Percentiles rank a stretch among this genome's conserved stretches.
phyloP scores from a whole-genome alignment of 192 early-diverging fungal species.

The Coemansia sp. region DNA sequence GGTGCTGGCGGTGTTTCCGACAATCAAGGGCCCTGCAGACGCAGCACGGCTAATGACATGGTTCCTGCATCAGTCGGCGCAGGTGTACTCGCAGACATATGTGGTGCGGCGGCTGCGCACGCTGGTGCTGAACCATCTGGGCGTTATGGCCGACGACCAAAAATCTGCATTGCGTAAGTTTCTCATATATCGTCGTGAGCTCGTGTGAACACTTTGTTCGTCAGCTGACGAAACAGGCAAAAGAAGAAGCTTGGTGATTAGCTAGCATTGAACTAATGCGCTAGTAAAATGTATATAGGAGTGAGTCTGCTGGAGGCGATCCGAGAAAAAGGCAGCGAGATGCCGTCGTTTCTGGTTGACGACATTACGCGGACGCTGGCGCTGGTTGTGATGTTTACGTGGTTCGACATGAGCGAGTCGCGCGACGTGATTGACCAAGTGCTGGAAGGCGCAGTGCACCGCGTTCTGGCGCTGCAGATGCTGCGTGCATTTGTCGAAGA shows the following conservation, averaged over 20 bases:
- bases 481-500: constrained; percentile 69
- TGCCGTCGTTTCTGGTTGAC: constrained; percentile 47
- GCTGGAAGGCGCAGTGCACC: constrained; percentile 49
- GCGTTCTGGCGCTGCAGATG: constrained; percentile 67
- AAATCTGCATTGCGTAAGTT: constrained; percentile 51
- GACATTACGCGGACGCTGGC: constrained; percentile 50
- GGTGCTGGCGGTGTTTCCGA: constrained; percentile 48
- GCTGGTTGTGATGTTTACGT: constrained; percentile 55
- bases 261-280: neutral
- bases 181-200: neutral
- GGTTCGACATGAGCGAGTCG: constrained; percentile 49
- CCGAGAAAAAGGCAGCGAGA: constrained; percentile 25
- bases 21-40: constrained; percentile 53
- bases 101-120: constrained; percentile 39
- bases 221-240: neutral
- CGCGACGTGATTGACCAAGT: constrained; percentile 36
- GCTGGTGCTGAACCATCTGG: constrained; percentile 52
- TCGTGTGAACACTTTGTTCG: constrained; percentile 3
- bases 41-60: constrained; percentile 48
- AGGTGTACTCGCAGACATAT: constrained; percentile 50
- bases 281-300: constrained; percentile 23
- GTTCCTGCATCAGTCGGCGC: constrained; percentile 46
- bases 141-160: constrained; percentile 35
- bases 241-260: no score
- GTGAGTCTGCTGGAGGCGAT: constrained; percentile 29